Conservation (phyloP, 176 grass and related monocot genomes). For the Coix lacrymajobi region DNA sequence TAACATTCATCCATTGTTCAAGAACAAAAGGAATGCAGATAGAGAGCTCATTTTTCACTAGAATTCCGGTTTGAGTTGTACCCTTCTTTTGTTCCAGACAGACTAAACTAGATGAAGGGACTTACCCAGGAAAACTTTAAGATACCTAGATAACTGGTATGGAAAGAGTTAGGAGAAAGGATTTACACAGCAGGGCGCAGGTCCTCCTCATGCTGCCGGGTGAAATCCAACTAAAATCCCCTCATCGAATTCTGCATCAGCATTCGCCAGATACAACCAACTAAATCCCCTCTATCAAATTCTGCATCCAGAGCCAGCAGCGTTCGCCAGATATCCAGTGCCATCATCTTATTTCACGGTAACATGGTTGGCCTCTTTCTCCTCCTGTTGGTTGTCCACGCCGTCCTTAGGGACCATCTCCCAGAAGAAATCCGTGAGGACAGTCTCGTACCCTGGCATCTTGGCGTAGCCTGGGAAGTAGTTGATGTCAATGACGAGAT, state of each 20-base stretch:
- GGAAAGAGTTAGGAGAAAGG: slow-evolving; percentile 42
- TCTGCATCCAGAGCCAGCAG: slow-evolving; percentile 15
- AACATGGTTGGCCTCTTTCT: not conserved
- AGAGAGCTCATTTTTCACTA: slow-evolving; percentile 27
- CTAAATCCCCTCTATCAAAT: slow-evolving; percentile 13
- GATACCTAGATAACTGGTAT: slow-evolving; percentile 40
- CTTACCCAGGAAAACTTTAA: slow-evolving; percentile 33
- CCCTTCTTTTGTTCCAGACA: slow-evolving; percentile 20
- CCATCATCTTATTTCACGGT: slow-evolving; percentile 26
- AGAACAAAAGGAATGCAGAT: slow-evolving; percentile 26
- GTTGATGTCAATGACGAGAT: slow-evolving; percentile 94
- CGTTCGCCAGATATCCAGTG: not conserved
- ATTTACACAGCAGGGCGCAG: slow-evolving; percentile 44
- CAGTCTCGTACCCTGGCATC: slow-evolving; percentile 76
- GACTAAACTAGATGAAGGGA: slow-evolving; percentile 43
- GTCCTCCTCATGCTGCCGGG: not conserved
- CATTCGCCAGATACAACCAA: slow-evolving; percentile 4
- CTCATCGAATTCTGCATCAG: slow-evolving; percentile 1
- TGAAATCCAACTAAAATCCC: slow-evolving; percentile 30
- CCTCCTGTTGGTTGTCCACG: not conserved
- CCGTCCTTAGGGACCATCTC: slow-evolving; percentile 55
- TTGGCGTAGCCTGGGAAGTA: slow-evolving; percentile 92
- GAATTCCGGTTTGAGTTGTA: slow-evolving; percentile 8
- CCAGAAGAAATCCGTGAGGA: slow-evolving; percentile 77
- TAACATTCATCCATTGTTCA: slow-evolving; percentile 29